Evolutionary conservation across 2,329 filamentous ascomycete genomes (phyloP).

Genomic region (Aureobasidium sp.): DNA sequence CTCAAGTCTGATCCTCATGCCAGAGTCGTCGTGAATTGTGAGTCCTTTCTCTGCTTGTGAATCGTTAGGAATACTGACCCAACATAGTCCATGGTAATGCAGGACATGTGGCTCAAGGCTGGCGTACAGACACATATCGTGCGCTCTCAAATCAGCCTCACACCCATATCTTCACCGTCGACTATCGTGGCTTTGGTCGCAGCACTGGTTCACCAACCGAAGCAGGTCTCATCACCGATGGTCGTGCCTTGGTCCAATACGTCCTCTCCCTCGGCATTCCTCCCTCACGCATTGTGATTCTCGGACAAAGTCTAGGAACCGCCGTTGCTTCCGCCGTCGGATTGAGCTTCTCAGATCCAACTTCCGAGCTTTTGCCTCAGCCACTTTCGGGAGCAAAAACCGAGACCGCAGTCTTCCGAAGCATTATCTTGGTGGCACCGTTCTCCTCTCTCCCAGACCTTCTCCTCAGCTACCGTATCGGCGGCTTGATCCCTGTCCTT

Average conservation of each 20-base stretch:
- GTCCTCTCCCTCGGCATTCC: constrained; percentile 60
- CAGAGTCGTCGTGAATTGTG: constrained; percentile 50
- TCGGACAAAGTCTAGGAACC: constrained; percentile 85
- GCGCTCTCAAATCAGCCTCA: constrained; percentile 63
- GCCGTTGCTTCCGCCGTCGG: constrained; percentile 70
- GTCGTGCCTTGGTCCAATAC: constrained; percentile 65
- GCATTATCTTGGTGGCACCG: constrained; percentile 69
- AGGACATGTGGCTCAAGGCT: constrained; percentile 72
- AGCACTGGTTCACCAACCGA: constrained; percentile 78
- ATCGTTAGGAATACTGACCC: not conserved
- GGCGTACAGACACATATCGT: constrained; percentile 71
- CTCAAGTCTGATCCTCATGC: constrained; percentile 47
- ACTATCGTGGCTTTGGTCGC: constrained; percentile 82
- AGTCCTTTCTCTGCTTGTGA: not conserved
- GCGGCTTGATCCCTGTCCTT: constrained; percentile 72
- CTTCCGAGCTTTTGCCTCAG: constrained; percentile 6
- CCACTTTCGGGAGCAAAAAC: constrained; percentile 22
- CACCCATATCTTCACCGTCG: constrained; percentile 77
- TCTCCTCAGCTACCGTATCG: constrained; percentile 68
- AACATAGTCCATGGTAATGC: constrained; percentile 57
- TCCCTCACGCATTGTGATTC: constrained; percentile 64
- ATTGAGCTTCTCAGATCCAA: constrained; percentile 53
- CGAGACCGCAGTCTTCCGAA: constrained; percentile 56
- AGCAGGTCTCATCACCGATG: constrained; percentile 72
- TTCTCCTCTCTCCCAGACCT: constrained; percentile 71